A percentile compares a stretch with the other conserved stretches of the same genome.
These are phyloP conservation scores for Silene vulgaris DNA, from an alignment of 179 eudicot species.

Conservation along the genomic window DNA sequence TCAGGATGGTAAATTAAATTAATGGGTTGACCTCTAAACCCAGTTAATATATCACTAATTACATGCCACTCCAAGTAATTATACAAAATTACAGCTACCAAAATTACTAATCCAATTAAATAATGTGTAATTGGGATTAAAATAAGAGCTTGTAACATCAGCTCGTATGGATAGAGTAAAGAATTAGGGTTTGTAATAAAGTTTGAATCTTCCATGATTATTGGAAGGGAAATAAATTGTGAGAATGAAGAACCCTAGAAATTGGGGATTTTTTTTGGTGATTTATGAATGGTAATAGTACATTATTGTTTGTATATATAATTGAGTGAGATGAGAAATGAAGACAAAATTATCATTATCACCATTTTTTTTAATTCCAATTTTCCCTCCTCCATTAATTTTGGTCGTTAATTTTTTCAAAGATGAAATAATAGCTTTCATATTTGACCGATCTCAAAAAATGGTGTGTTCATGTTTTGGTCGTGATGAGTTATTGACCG, in stretches of 20 bases:
- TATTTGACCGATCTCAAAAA: too few species aligned
- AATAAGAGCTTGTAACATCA: slow-evolving; percentile 34
- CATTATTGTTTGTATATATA: not conserved
- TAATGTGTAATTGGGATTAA: slow-evolving; percentile 62
- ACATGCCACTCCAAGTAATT: slow-evolving; percentile 70
- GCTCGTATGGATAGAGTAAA: slow-evolving; percentile 36
- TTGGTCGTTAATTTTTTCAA: too few species aligned
- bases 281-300: too few species aligned
- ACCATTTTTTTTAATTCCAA: too few species aligned
- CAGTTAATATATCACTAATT: slow-evolving; percentile 50
- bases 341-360: not conserved
- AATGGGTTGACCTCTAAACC: slow-evolving; percentile 60
- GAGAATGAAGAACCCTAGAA: slow-evolving; percentile 21
- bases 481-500: too few species aligned
- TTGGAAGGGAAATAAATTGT: slow-evolving; percentile 7
- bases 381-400: too few species aligned
- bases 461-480: too few species aligned
- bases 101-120: slow-evolving; percentile 28
- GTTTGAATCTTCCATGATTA: slow-evolving; percentile 17
- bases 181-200: not conserved
- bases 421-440: too few species aligned
- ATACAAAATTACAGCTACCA: slow-evolving; percentile 39
- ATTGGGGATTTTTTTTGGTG: not conserved
- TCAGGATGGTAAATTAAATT: slow-evolving; percentile 48
- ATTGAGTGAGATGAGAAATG: not conserved